Conservation (phyloP, 768 basidiomycete species). For the Polyporus arcularius region DNA sequence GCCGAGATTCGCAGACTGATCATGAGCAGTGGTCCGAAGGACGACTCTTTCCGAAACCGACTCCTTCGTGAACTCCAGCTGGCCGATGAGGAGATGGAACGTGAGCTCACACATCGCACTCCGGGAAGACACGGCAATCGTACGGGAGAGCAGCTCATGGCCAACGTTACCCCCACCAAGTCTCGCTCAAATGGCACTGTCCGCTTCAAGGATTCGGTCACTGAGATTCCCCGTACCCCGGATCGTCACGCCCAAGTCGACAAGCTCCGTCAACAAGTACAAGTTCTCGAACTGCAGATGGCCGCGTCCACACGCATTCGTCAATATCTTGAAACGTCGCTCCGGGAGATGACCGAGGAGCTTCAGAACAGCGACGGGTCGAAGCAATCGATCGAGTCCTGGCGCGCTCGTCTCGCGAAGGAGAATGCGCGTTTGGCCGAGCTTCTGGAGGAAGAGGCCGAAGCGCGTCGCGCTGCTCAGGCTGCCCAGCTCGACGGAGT, state of each 20-base stretch:
- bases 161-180: constrained; percentile 52
- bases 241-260: constrained; percentile 49
- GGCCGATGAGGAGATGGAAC: constrained; percentile 57
- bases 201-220: constrained; percentile 38
- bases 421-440: constrained; percentile 59
- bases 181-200: constrained; percentile 36
- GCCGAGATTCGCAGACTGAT: constrained; percentile 72
- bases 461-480: constrained; percentile 61
- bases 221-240: constrained; percentile 39
- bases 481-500: constrained; percentile 64
- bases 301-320: constrained; percentile 66
- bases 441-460: constrained; percentile 61
- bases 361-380: constrained; percentile 68
- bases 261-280: constrained; percentile 62
- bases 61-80: constrained; percentile 64
- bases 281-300: constrained; percentile 68
- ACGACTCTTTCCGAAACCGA: constrained; percentile 61
- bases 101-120: constrained; percentile 48
- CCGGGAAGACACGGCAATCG: constrained; percentile 24
- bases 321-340: constrained; percentile 59
- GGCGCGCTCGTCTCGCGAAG: constrained; percentile 53
- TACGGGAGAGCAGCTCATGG: constrained; percentile 27
- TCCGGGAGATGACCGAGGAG: constrained; percentile 60
- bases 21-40: constrained; percentile 54
- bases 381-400: constrained; percentile 59